Conservation (phyloP, 2,329 filamentous ascomycete genomes). For the Aspergillus quadrilineatus region DNA sequence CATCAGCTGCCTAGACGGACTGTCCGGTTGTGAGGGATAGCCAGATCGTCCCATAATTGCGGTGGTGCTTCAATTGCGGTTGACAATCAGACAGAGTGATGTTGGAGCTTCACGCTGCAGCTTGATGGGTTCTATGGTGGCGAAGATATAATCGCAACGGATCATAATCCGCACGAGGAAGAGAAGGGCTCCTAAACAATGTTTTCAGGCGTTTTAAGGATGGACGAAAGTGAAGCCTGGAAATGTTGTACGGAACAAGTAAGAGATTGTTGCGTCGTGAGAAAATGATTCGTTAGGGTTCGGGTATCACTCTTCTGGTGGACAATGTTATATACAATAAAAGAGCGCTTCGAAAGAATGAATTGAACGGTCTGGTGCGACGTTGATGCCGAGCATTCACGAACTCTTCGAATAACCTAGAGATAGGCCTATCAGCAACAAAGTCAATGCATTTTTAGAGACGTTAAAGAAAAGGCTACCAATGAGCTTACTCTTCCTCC, state of each 20-base stretch:
- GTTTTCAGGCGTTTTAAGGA: background rate
- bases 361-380: background rate
- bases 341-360: background rate
- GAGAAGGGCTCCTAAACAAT: background rate
- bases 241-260: background rate
- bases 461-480: background rate
- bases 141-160: background rate
- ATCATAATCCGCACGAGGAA: background rate
- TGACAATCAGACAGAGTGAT: background rate
- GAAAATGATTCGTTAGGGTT: background rate
- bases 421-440: background rate
- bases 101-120: background rate
- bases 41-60: conserved; percentile 30
- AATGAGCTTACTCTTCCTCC: background rate
- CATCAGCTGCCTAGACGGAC: conserved; percentile 42
- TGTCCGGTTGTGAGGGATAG: conserved; percentile 35
- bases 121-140: background rate
- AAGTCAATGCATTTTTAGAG: background rate
- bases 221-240: background rate
- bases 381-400: background rate
- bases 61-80: background rate
- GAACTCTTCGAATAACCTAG: background rate
- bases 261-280: background rate
- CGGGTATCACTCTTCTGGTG: too few relatives aligned
- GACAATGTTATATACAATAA: background rate